phyloP scores from a whole-genome alignment of 2,329 filamentous ascomycete genomes.

The Fusarium musae region DNA sequence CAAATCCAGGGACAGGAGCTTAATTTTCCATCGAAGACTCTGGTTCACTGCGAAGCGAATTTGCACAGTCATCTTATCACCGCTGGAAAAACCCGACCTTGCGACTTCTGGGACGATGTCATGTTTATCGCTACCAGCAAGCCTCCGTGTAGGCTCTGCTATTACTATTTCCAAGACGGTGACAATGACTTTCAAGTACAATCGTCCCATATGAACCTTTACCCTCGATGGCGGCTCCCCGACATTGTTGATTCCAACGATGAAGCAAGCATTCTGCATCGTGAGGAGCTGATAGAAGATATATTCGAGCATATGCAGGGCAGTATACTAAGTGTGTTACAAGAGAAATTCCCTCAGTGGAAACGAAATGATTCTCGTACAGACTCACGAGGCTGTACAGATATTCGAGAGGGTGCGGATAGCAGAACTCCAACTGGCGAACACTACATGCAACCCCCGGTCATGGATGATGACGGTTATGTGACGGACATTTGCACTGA shows the following conservation, averaged over 20 bases:
- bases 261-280: neutral
- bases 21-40: neutral
- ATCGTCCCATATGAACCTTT: conserved; percentile 2
- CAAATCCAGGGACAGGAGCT: neutral
- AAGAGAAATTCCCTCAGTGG: neutral
- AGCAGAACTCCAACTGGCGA: neutral
- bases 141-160: conserved; percentile 2
- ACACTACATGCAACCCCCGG: neutral
- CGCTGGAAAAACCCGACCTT: neutral
- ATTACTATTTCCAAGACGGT: conserved; percentile 2
- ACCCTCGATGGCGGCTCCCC: conserved; percentile 1
- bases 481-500: neutral
- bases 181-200: conserved; percentile 7
- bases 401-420: neutral
- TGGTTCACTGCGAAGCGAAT: conserved; percentile 5
- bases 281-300: neutral
- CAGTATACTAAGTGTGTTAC: neutral
- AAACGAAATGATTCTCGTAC: conserved; percentile 5
- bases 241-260: neutral
- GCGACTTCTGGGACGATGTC: neutral
- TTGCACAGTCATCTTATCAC: neutral
- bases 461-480: neutral
- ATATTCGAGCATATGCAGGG: conserved; percentile 3
- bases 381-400: neutral
- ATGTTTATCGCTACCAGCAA: conserved; percentile 15